phyloP scores from a whole-genome alignment of 2,329 filamentous ascomycete genomes.

The Exophiala oligosperma region DNA sequence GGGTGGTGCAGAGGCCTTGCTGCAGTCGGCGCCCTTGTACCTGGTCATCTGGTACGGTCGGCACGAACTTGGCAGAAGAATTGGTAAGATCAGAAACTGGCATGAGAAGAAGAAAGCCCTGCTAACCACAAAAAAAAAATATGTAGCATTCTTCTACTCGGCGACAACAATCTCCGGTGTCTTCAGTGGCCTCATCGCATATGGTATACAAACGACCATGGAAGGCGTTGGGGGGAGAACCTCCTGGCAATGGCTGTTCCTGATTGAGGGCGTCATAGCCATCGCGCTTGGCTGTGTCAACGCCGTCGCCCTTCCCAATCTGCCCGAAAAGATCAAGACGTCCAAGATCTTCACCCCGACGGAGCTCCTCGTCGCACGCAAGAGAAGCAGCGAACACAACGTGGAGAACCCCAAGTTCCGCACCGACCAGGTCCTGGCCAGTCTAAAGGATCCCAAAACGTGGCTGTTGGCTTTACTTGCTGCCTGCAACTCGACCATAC shows the following conservation, averaged over 20 bases:
- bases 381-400: constrained; percentile 6
- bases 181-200: constrained; percentile 66
- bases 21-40: constrained; percentile 3
- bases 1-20: constrained; percentile 9
- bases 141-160: constrained; percentile 45
- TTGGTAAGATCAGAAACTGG: neutral
- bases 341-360: neutral
- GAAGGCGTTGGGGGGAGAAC: constrained; percentile 56
- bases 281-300: constrained; percentile 58
- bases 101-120: too few relatives aligned
- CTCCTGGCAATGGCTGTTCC: constrained; percentile 66
- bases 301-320: constrained; percentile 64
- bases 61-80: constrained; percentile 9
- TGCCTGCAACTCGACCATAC: neutral
- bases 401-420: neutral
- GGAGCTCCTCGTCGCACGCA: neutral
- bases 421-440: neutral
- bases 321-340: constrained; percentile 44
- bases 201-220: constrained; percentile 66
- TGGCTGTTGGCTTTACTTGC: constrained; percentile 3
- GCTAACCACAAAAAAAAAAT: too few relatives aligned
- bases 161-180: constrained; percentile 70
- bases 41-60: constrained; percentile 5
- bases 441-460: constrained; percentile 7
- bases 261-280: constrained; percentile 68